Evolutionary conservation across 2,329 filamentous ascomycete species (phyloP), one percentile per base, ranked within the genome.

Genomic region (Rutstroemia sp.): DNA sequence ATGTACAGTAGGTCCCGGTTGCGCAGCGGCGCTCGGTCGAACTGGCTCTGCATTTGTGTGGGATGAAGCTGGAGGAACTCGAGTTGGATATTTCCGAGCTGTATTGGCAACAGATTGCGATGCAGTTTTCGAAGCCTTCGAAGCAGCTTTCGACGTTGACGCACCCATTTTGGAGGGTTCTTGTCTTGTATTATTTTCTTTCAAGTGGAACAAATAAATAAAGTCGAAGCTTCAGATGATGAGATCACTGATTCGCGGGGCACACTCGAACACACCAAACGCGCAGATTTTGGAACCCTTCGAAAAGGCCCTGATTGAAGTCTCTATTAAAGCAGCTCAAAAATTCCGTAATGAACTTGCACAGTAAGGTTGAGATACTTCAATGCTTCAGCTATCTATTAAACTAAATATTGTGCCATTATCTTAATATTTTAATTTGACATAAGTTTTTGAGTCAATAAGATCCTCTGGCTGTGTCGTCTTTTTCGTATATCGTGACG

Each of bases 81-180:
- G 59, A 10, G 66, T 66, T 25, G 67, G 67, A 44, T 68, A 69
- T 66, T 65, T 69, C 19, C 67, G 62, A 5, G 63, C 58, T 46
- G 59, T 54, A 34, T 56, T 63, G 7, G 59, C 47, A 5, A 57
- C 52, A 3, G 61, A 42, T 10, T 50, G 23, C 49, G 59, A 59
- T 16, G 63, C 58, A 8, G 59, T 41, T 57, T 60, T 61, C 2
- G 61, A 55, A n/a, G 60, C 61, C 12, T 52, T 54, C 50, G 59
- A 58, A 6, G 62, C 58, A 23, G 58, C 59, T 62, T 67, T 69
- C 4, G 66, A 69, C 48, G 61, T 45, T 38, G 64, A 62, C 9
- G 61, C 58, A 1, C 66, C 66, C 66, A 69, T 69, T 48, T 38
- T 52, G 16, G 18, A 48, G 9, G 2, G 30, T 12, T 10, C 30